Conservation (phyloP, 2,329 filamentous ascomycete genomes). For the Botrytis sinoallii region DNA sequence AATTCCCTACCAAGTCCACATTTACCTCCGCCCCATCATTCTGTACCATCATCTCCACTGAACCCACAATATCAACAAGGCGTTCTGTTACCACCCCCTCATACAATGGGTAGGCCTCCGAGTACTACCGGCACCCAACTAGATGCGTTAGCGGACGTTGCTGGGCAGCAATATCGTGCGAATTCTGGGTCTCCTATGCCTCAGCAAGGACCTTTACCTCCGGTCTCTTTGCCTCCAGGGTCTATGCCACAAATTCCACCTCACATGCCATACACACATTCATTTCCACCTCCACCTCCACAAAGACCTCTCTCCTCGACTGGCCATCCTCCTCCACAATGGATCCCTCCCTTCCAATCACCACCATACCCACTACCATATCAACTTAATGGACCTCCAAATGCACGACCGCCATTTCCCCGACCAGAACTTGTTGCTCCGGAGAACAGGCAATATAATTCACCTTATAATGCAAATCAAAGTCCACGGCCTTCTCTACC, state of each 20-base stretch:
- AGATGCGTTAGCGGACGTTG: constrained; percentile 36
- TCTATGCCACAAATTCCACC: constrained; percentile 9
- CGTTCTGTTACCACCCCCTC: constrained; percentile 32
- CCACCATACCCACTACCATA: constrained; percentile 24
- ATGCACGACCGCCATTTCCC: constrained; percentile 28
- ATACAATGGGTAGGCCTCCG: constrained; percentile 24
- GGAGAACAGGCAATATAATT: constrained; percentile 37
- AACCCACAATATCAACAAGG: constrained; percentile 27
- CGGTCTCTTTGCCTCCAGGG: constrained; percentile 10
- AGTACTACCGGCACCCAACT: constrained; percentile 31
- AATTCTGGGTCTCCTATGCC: constrained; percentile 31
- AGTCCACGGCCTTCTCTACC: constrained; percentile 23
- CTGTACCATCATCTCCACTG: constrained; percentile 37
- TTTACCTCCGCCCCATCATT: constrained; percentile 32
- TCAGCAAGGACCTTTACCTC: constrained; percentile 28
- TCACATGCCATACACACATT: constrained; percentile 23
- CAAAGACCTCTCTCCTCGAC: constrained; percentile 28
- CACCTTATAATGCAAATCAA: constrained; percentile 37
- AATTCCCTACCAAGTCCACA: constrained; percentile 33
- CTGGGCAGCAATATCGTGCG: constrained; percentile 37
- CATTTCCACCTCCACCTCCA: constrained; percentile 28
- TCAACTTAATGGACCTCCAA: constrained; percentile 25
- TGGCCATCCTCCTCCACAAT: constrained; percentile 29
- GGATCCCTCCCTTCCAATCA: constrained; percentile 24
- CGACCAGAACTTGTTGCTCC: constrained; percentile 26